Percentiles rank a stretch among this genome's conserved stretches.
phyloP scores from a whole-genome alignment of 805 yeast species.

The Zygosaccharomyces lentus region DNA sequence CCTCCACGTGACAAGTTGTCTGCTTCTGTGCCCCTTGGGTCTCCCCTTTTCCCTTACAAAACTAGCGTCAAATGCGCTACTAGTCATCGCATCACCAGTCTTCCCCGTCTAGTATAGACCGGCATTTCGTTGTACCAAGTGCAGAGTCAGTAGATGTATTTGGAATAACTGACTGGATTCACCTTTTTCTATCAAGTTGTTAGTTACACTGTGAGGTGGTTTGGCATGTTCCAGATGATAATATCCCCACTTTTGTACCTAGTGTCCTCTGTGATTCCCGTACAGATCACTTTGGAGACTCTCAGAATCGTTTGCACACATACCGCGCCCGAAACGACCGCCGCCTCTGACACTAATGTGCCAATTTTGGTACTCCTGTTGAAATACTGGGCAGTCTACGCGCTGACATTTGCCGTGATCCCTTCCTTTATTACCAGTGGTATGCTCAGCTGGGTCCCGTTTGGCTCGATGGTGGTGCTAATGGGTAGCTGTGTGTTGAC shows the following conservation, averaged over 20 bases:
- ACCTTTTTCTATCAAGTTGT: not conserved
- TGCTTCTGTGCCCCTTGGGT: not conserved
- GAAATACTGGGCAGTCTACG: conserved; percentile 25
- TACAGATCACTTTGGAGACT: conserved; percentile 25
- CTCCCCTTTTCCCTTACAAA: not conserved
- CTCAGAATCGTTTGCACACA: conserved; percentile 7
- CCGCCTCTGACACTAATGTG: conserved; percentile 3
- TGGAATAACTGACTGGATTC: not conserved
- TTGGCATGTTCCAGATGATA: conserved; percentile 5
- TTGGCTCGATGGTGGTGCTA: conserved; percentile 11
- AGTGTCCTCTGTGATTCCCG: conserved; percentile 22
- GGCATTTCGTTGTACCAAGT: not conserved
- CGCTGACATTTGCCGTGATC: conserved; percentile 14
- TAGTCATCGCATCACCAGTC: not conserved
- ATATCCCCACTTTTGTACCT: conserved; percentile 14
- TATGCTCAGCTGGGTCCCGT: conserved; percentile 14
- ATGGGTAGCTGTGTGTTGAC: conserved; percentile 11
- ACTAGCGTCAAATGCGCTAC: not conserved
- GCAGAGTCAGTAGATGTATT: not conserved
- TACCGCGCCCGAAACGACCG: conserved; percentile 4
- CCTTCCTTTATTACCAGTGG: conserved; percentile 15
- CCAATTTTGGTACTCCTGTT: conserved; percentile 13
- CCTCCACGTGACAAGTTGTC: not conserved
- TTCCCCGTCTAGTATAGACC: not conserved
- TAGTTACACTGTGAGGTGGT: not conserved